Base-by-base conservation (phyloP, 768 basidiomycete species). In the Podaxis carcinomalis region DNA sequence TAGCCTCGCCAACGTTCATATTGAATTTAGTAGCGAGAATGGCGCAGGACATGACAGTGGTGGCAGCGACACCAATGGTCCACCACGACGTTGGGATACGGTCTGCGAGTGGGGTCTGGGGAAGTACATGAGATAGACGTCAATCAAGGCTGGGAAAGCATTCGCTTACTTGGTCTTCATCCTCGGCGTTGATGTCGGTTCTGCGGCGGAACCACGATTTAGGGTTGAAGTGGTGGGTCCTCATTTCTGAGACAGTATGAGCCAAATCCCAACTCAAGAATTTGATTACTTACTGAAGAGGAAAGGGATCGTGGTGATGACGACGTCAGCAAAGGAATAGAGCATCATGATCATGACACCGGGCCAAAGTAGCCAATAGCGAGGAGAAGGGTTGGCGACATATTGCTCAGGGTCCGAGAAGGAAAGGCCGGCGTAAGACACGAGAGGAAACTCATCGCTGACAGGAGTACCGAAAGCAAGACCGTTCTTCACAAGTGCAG, bases 281-380 rank as follows among this genome's bases (percentile, higher is more conserved):
- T 21, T 25, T 36, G 35, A 11, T 61, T 9, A 64, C 67, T 63
- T 59, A 78, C 74, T 64, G n/a, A 49, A 49, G 57, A 78, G 36
- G 57, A 78, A 61, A 36, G 79, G 77, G 5, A 70, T 62, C 47
- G 78, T 64, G 64, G 71, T 78, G 63, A 83, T 66, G 52, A 75
- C 59, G 59, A 85, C 76, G 59, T 85, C 84, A 36, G 80, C 75
- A 68, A 84, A 83, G 50, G 83, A 82, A 70, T 83, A 85, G 59
- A 85, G 65, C 64, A 87, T 73, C 82, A 87, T 85, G 71, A 85
- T 75, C 51, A 85, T 68, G 61, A 85, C 80, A 69, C 85, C 84
- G 37, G 84, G 84, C 85, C 84, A 85, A 37, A 85, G 70, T 51
- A 86, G 74, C 85, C 84, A 85, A 70, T 85, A 84, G 32, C 83